A percentile compares a stretch with the other conserved stretches of the same genome.
phyloP scores from a whole-genome alignment of 2,329 filamentous ascomycete genomes.

The Albophoma yamanashiensis region DNA sequence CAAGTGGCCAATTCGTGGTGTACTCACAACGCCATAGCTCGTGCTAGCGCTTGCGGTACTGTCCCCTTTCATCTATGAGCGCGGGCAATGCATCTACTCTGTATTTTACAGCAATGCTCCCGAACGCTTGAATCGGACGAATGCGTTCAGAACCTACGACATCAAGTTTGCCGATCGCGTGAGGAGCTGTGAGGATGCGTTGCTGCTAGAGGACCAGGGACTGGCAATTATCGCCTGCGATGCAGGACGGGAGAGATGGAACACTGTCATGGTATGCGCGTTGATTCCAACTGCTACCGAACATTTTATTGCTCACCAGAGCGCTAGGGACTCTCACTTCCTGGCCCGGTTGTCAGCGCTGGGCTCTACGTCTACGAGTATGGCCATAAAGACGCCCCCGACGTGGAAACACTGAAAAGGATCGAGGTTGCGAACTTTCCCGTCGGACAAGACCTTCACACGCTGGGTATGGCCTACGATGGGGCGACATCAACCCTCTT shows the following conservation, averaged over 20 bases:
- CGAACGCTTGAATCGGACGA: constrained; percentile 12
- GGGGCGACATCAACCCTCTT: constrained; percentile 22
- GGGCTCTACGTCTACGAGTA: constrained; percentile 28
- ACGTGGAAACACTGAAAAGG: constrained; percentile 9
- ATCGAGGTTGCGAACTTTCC: constrained; percentile 13
- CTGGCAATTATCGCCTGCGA: constrained; percentile 27
- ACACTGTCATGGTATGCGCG: constrained; percentile 27
- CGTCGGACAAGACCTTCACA: constrained; percentile 24
- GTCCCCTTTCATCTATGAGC: constrained; percentile 7
- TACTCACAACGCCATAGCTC: not conserved
- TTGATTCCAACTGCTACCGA: no score
- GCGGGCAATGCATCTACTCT: constrained; percentile 4
- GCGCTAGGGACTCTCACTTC: constrained; percentile 13
- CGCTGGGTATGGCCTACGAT: constrained; percentile 27
- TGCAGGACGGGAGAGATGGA: constrained; percentile 26
- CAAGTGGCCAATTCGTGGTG: not conserved
- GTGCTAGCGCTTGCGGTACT: constrained; percentile 3
- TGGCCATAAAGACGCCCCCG: constrained; percentile 3
- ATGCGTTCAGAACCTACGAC: constrained; percentile 13
- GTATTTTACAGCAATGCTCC: constrained; percentile 19
- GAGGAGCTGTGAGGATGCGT: constrained; percentile 27
- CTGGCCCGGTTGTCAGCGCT: constrained; percentile 11
- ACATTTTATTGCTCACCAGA: not conserved
- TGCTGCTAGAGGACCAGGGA: constrained; percentile 22
- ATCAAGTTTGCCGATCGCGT: constrained; percentile 26